Percentiles rank a stretch among this genome's conserved stretches.
Conservation (phyloP, 2,329 filamentous ascomycete species). For the Penicillium sp. region DNA sequence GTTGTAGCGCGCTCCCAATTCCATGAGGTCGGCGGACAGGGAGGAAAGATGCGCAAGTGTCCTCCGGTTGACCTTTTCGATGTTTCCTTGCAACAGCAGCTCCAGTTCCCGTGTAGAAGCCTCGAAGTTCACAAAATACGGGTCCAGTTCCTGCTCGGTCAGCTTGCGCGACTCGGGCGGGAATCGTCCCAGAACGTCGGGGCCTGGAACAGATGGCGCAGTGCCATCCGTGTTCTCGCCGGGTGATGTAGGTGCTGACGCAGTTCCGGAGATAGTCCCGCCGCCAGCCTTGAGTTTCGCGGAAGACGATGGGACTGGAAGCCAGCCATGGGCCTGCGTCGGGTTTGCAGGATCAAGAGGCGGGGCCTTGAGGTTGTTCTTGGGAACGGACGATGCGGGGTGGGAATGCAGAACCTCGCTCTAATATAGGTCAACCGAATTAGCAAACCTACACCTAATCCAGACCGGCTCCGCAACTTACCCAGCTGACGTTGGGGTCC, state of each 20-base stretch:
- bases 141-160: slow-evolving; percentile 86
- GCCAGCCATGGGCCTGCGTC: slow-evolving; percentile 77
- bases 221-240: slow-evolving; percentile 52
- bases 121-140: slow-evolving; percentile 94
- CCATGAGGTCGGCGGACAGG: slow-evolving; percentile 81
- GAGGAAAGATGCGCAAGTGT: slow-evolving; percentile 82
- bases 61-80: slow-evolving; percentile 93
- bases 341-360: slow-evolving; percentile 93
- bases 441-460: slow-evolving; percentile 17
- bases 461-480: slow-evolving; percentile 45
- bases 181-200: slow-evolving; percentile 72
- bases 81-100: slow-evolving; percentile 80
- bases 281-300: slow-evolving; percentile 71
- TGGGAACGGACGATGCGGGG: slow-evolving; percentile 86
- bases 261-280: slow-evolving; percentile 42
- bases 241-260: slow-evolving; percentile 42
- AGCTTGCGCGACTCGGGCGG: slow-evolving; percentile 74
- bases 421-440: slow-evolving; percentile 47
- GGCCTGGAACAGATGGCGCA: slow-evolving; percentile 58
- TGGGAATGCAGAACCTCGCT: slow-evolving; percentile 93
- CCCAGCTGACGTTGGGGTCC: slow-evolving; percentile 98
- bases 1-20: slow-evolving; percentile 93
- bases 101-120: slow-evolving; percentile 89
- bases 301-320: slow-evolving; percentile 80
- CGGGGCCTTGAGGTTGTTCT: slow-evolving; percentile 92